Evolutionary conservation across 208 protist genomes (phyloP).

Genomic region (Trypanosomatidae sp.): DNA sequence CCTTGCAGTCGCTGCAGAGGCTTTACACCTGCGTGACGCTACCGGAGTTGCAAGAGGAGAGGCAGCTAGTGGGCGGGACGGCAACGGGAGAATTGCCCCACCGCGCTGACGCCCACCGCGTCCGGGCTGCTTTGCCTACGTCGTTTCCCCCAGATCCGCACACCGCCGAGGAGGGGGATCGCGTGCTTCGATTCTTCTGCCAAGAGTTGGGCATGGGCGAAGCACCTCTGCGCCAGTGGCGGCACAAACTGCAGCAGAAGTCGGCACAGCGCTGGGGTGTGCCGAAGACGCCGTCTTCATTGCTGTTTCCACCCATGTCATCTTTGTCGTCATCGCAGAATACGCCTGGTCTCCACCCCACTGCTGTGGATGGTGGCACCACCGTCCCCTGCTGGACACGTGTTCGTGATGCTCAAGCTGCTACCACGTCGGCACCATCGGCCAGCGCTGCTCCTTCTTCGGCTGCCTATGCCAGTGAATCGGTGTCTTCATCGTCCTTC

Average conservation of each 20-base stretch:
- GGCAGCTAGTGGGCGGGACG: not conserved
- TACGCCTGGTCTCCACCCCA: not conserved
- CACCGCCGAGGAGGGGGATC: slow-evolving; percentile 40
- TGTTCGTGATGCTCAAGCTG: slow-evolving; percentile 4
- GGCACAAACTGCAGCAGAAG: slow-evolving; percentile 17
- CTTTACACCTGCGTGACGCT: slow-evolving; percentile 32
- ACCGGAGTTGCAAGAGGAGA: not conserved
- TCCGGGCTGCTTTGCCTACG: not conserved
- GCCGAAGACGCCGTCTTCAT: not conserved
- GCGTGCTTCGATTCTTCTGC: slow-evolving; percentile 57
- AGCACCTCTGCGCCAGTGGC: slow-evolving; percentile 48
- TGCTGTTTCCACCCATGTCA: not conserved
- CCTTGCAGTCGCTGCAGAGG: slow-evolving; percentile 46
- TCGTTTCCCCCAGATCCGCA: slow-evolving; percentile 32
- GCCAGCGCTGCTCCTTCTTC: not conserved
- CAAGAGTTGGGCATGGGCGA: slow-evolving; percentile 65
- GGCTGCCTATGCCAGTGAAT: not conserved
- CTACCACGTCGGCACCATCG: not conserved
- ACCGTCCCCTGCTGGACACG: slow-evolving; percentile 18
- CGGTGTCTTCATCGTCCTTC: slow-evolving; percentile 4
- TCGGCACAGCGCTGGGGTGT: slow-evolving; percentile 38
- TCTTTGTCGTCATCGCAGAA: not conserved
- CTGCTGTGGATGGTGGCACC: not conserved
- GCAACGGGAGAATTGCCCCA: not conserved
- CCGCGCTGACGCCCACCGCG: not conserved